Conservation (phyloP, 2,329 filamentous ascomycete species). For the Penicillium paneum region DNA sequence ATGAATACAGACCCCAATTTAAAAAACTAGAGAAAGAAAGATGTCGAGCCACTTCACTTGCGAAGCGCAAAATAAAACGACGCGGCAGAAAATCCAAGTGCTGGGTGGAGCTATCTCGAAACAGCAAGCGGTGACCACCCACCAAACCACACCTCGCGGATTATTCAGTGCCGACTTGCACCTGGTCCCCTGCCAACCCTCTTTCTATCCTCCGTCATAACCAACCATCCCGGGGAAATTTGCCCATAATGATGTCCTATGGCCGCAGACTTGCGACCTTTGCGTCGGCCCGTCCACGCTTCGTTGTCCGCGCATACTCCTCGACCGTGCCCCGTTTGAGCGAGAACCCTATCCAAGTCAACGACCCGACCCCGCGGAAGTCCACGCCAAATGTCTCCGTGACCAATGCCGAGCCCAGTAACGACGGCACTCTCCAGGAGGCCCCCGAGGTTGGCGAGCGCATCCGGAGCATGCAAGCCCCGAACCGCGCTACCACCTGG, state of each 20-base stretch:
- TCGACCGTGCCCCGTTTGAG: slow-evolving; percentile 40
- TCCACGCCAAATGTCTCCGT: slow-evolving; percentile 56
- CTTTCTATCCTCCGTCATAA: slow-evolving; percentile 17
- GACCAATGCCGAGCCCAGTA: slow-evolving; percentile 56
- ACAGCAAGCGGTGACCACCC: slow-evolving; percentile 15
- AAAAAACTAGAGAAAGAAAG: slow-evolving; percentile 1
- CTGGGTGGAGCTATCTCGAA: slow-evolving; percentile 4
- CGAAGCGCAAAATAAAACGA: slow-evolving; percentile 7
- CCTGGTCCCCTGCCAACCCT: slow-evolving; percentile 16
- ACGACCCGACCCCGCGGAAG: slow-evolving; percentile 55
- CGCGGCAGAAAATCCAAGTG: slow-evolving; percentile 22
- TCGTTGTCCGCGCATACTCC: slow-evolving; percentile 43
- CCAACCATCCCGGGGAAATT: slow-evolving; percentile 18
- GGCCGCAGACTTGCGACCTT: slow-evolving; percentile 47
- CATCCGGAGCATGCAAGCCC: slow-evolving; percentile 68
- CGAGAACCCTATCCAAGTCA: slow-evolving; percentile 49
- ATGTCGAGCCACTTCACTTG: not conserved
- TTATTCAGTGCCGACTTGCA: slow-evolving; percentile 21
- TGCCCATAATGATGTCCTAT: slow-evolving; percentile 45
- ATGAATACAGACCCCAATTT: not conserved
- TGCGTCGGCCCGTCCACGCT: slow-evolving; percentile 38
- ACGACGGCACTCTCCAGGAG: slow-evolving; percentile 56
- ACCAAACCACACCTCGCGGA: slow-evolving; percentile 35
- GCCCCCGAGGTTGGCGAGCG: slow-evolving; percentile 54
- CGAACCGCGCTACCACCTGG: slow-evolving; percentile 80